phyloP scores from a whole-genome alignment of 805 yeast species.

The Metschnikowia anglica region DNA sequence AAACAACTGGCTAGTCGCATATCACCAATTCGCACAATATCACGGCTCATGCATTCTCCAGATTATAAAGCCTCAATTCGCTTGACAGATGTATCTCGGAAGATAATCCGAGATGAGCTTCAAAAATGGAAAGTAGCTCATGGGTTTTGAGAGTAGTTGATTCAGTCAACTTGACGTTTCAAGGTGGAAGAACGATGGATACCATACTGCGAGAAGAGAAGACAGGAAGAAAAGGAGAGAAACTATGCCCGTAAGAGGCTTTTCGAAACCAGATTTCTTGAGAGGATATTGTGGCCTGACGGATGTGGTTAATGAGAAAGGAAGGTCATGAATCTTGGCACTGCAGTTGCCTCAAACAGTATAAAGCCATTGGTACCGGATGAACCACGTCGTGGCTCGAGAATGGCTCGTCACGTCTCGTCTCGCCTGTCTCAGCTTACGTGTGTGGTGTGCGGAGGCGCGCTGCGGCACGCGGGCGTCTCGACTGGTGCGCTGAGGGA shows the following conservation, averaged over 20 bases:
- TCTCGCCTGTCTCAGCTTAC: too few relatives aligned
- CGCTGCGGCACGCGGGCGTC: neutral
- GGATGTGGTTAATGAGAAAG: too few relatives aligned
- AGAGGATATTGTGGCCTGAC: too few relatives aligned
- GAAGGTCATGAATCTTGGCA: too few relatives aligned
- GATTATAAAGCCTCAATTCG: neutral
- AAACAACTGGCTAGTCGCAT: conserved; percentile 1
- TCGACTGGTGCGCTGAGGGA: too few relatives aligned
- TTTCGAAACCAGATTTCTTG: too few relatives aligned
- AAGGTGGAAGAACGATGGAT: neutral
- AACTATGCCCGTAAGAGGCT: too few relatives aligned
- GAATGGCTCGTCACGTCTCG: too few relatives aligned
- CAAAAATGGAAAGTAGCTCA: conserved; percentile 6
- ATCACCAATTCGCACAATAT: neutral
- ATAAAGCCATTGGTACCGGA: too few relatives aligned
- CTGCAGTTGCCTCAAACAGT: too few relatives aligned
- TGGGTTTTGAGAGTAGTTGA: neutral
- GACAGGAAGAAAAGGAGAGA: neutral
- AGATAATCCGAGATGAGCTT: conserved; percentile 3
- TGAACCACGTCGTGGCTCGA: too few relatives aligned
- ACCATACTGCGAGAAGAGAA: too few relatives aligned
- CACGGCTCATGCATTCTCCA: neutral
- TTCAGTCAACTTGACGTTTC: neutral
- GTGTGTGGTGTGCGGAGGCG: neutral
- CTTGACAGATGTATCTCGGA: neutral